phyloP scores from a whole-genome alignment of 495 filamentous ascomycete genomes.

The Trichocladium antarcticum region DNA sequence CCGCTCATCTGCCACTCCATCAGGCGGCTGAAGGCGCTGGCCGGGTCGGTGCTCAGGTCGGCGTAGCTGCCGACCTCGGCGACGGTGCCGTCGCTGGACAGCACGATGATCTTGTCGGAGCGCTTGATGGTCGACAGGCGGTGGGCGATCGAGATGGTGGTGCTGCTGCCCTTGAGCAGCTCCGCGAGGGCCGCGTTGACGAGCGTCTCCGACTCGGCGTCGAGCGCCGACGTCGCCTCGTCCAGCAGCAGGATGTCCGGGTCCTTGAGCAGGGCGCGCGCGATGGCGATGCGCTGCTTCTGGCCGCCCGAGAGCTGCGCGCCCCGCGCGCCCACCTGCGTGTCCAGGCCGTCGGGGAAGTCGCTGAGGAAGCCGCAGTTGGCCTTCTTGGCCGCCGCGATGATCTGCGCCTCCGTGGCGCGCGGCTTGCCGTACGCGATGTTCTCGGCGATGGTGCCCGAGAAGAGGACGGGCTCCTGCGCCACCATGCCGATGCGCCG shows the following conservation, averaged over 20 bases:
- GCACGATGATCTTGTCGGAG: conserved; percentile 81
- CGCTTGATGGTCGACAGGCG: conserved; percentile 92
- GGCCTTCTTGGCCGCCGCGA: conserved; percentile 79
- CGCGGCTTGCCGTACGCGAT: conserved; percentile 83
- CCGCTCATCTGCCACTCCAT: conserved; percentile 99
- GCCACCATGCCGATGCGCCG: conserved; percentile 89
- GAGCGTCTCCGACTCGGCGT: conserved; percentile 94
- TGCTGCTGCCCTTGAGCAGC: conserved; percentile 75
- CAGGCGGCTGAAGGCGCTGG: conserved; percentile 80
- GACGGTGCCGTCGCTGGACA: conserved; percentile 71
- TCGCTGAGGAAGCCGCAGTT: conserved; percentile 95
- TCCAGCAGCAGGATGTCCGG: conserved; percentile 95
- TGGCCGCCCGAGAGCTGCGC: conserved; percentile 92
- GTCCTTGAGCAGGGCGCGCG: conserved; percentile 84
- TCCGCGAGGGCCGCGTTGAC: conserved; percentile 80
- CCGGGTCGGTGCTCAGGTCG: conserved; percentile 55
- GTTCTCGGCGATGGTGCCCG: conserved; percentile 90
- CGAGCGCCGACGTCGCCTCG: conserved; percentile 85
- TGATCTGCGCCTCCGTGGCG: conserved; percentile 69
- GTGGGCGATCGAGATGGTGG: conserved; percentile 94
- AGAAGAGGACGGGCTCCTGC: conserved; percentile 94
- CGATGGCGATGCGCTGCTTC: conserved; percentile 96
- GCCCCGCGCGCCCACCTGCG: conserved; percentile 81
- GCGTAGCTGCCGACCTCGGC: conserved; percentile 81
- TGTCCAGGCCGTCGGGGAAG: conserved; percentile 92